Percentiles rank a stretch among this genome's conserved stretches.
phyloP scores from a whole-genome alignment of 306 rosid species.

The Biancaea sappan region DNA sequence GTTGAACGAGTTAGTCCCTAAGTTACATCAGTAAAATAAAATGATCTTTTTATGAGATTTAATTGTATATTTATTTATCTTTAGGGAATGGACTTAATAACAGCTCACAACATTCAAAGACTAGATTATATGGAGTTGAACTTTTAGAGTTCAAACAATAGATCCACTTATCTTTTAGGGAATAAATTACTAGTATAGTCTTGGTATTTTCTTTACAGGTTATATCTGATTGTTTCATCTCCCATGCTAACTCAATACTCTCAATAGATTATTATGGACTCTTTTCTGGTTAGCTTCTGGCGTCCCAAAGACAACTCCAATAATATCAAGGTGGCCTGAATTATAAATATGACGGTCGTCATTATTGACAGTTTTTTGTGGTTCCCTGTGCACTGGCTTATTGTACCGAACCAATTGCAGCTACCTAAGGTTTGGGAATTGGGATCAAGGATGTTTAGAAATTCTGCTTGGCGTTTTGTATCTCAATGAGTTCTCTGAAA shows the following conservation, averaged over 20 bases:
- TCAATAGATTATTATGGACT: constrained; percentile 67
- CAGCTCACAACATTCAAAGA: too few species aligned
- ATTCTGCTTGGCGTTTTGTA: constrained; percentile 8
- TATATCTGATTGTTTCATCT: background rate
- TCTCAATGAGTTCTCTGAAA: background rate
- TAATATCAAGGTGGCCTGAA: constrained; percentile 46
- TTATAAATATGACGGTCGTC: constrained; percentile 15
- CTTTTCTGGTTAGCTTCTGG: constrained; percentile 66
- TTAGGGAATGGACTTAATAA: too few species aligned
- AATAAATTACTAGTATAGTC: too few species aligned
- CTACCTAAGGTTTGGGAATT: constrained; percentile 11
- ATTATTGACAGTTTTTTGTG: background rate
- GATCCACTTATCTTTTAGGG: too few species aligned
- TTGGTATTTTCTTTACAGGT: background rate
- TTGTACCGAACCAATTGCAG: constrained; percentile 3
- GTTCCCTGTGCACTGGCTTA: background rate
- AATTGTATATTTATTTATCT: too few species aligned
- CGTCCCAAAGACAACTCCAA: constrained; percentile 44
- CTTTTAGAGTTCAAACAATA: too few species aligned
- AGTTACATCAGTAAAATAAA: too few species aligned
- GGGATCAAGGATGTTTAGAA: background rate
- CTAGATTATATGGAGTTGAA: too few species aligned
- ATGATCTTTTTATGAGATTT: too few species aligned
- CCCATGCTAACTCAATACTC: constrained; percentile 38
- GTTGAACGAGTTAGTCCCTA: too few species aligned